Evolutionary conservation across 148 eudicot species (phyloP), one percentile per base, ranked within the genome.

Genomic region (Bassia scoparia): DNA sequence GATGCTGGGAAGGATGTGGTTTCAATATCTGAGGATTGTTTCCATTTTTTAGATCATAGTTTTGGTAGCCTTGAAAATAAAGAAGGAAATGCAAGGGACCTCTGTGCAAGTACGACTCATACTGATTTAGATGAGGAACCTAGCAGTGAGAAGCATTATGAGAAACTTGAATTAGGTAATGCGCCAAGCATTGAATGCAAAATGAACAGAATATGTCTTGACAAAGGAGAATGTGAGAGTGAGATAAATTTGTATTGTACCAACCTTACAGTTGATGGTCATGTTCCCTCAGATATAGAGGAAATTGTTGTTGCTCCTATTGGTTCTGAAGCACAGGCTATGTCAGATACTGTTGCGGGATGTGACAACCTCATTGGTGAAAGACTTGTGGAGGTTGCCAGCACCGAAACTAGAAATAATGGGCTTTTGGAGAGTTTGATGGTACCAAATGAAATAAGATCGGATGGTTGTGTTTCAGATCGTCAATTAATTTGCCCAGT

Each of bases 391-490:
- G 80, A 68, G 74, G 41, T 38, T 50, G 70, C 61, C 30, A 21
- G 31, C 20, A 35, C 62, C 55, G 80, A 37, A 21, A 44, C 61
- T 49, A n/a, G 55, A 68, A 74, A 71, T 63, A 67, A 78, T 74
- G 81, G 76, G 30, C 52, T 82, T 64, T 74, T 67, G 46, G 44
- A 69, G 61, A 62, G 75, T 52, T 62, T 75, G 70, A 74, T 46
- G 41, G 58, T 43, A 44, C 68, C 74, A 52, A 81, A 77, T 72
- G 33, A 76, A 53, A 80, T 76, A 18, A 77, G 65, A 15, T 49
- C 74, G 41, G 77, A 81, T 68, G 66, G 48, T 78, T 65, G 73
- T 72, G 77, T 72, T 71, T 69, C 76, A 26, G 73, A 81, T 80
- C 37, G 61, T 69, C 77, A 78, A 66, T 73, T 84, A 67, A 56